Percentiles rank a stretch among this genome's conserved stretches.
phyloP scores from a whole-genome alignment of 306 rosid species.

The Prinsepia uniflora region DNA sequence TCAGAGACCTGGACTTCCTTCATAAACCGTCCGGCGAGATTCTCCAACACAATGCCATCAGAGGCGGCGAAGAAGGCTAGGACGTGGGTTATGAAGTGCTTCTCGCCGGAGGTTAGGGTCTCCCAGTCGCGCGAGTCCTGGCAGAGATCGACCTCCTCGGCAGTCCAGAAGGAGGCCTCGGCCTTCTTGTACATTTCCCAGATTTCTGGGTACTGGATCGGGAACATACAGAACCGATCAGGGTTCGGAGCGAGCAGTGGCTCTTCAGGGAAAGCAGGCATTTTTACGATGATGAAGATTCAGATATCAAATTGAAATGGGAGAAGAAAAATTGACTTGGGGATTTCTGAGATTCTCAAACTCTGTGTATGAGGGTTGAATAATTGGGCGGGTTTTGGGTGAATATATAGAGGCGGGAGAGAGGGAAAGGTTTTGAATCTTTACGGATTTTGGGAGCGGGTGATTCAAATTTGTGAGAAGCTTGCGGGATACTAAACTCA shows the following conservation, averaged over 20 bases:
- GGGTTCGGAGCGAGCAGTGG: constrained; percentile 69
- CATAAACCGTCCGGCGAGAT: constrained; percentile 81
- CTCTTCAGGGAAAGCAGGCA: constrained; percentile 75
- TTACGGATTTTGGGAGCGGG: constrained; percentile 30
- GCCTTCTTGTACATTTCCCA: constrained; percentile 98
- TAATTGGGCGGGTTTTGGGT: neutral
- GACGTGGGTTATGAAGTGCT: constrained; percentile 65
- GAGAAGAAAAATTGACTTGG: neutral
- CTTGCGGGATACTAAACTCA: constrained; percentile 40
- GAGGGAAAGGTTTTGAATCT: constrained; percentile 6
- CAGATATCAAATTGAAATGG: neutral
- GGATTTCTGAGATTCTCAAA: neutral
- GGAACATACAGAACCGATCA: constrained; percentile 87
- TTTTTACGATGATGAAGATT: constrained; percentile 8
- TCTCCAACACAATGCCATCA: constrained; percentile 83
- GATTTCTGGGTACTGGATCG: constrained; percentile 73
- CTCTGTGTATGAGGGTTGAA: neutral
- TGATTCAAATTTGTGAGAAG: constrained; percentile 41
- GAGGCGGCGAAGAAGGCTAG: constrained; percentile 93
- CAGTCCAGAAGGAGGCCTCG: constrained; percentile 88
- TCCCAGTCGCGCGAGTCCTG: constrained; percentile 62
- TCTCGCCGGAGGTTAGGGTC: constrained; percentile 52
- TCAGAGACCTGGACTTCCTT: constrained; percentile 73
- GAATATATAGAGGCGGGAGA: constrained; percentile 4
- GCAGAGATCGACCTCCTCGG: constrained; percentile 80